phyloP scores from a whole-genome alignment of 139 green algal genomes.

The Nannochloris sp. region DNA sequence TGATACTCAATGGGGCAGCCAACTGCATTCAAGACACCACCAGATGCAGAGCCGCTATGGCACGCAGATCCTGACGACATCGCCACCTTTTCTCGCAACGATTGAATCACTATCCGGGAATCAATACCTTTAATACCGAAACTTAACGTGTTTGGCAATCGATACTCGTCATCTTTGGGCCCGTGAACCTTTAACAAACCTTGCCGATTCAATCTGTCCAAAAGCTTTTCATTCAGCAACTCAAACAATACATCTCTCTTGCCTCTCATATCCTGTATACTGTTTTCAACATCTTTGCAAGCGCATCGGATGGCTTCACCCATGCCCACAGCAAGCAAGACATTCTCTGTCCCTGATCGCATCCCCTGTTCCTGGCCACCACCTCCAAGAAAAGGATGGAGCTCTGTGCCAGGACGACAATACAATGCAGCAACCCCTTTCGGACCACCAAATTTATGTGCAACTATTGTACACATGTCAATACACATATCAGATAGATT shows the following conservation, averaged over 20 bases:
- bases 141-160: conserved; percentile 74
- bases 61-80: conserved; percentile 65
- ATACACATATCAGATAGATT: conserved; percentile 57
- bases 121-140: conserved; percentile 52
- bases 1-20: conserved; percentile 38
- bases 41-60: conserved; percentile 32
- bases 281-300: conserved; percentile 19
- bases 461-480: conserved; percentile 66
- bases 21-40: conserved; percentile 26
- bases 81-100: conserved; percentile 40
- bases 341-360: conserved; percentile 66
- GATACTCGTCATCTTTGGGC: conserved; percentile 13
- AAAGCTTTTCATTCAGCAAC: conserved; percentile 34
- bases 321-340: conserved; percentile 55
- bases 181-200: conserved; percentile 46
- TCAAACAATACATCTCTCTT: conserved; percentile 32
- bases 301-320: conserved; percentile 54
- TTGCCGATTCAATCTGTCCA: conserved; percentile 2
- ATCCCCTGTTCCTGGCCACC: conserved; percentile 44
- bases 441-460: conserved; percentile 78
- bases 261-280: not conserved
- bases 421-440: conserved; percentile 78
- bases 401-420: conserved; percentile 33
- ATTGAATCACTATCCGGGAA: conserved; percentile 29
- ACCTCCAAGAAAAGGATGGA: conserved; percentile 41